Evolutionary conservation across 441 rosid genomes (phyloP).

Genomic region (Jatropha podagrica): DNA sequence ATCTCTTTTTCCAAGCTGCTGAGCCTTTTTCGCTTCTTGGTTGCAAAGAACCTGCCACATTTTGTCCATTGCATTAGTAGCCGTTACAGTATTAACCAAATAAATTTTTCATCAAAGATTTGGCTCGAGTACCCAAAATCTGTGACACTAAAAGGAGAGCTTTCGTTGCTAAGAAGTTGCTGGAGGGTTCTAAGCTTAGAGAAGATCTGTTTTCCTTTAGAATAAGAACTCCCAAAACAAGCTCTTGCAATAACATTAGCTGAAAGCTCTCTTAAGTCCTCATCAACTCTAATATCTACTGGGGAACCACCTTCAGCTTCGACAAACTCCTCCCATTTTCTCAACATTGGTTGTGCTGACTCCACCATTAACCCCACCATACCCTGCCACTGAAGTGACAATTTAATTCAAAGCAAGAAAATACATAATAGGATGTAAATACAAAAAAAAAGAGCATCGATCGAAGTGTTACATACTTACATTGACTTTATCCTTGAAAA

Average conservation of each 20-base stretch:
- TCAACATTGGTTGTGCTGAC: conserved; percentile 52
- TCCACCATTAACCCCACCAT: conserved; percentile 81
- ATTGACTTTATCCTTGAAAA: conserved; percentile 73
- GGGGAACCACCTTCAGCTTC: conserved; percentile 34
- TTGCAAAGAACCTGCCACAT: conserved; percentile 19
- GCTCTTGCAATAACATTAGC: conserved; percentile 80
- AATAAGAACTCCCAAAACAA: conserved; percentile 74
- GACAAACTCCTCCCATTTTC: conserved; percentile 54
- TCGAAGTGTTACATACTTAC: conserved; percentile 4
- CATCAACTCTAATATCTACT: conserved; percentile 61
- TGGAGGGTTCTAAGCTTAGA: conserved; percentile 70
- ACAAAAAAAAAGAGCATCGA: neutral
- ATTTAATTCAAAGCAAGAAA: no score
- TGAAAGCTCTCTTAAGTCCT: conserved; percentile 55
- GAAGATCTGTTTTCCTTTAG: conserved; percentile 69
- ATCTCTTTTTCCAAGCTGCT: conserved; percentile 56
- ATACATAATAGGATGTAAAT: no score
- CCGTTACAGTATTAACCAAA: no score
- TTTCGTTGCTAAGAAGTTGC: conserved; percentile 44
- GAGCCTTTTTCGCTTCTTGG: conserved; percentile 32
- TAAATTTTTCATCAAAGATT: no score
- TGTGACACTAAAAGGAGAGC: conserved; percentile 46
- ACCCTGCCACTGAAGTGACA: conserved; percentile 29
- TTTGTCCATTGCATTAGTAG: neutral
- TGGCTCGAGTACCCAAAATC: conserved; percentile 29